Conservation (phyloP, 2,329 filamentous ascomycete species). For the Ceratocystis harringtonii region DNA sequence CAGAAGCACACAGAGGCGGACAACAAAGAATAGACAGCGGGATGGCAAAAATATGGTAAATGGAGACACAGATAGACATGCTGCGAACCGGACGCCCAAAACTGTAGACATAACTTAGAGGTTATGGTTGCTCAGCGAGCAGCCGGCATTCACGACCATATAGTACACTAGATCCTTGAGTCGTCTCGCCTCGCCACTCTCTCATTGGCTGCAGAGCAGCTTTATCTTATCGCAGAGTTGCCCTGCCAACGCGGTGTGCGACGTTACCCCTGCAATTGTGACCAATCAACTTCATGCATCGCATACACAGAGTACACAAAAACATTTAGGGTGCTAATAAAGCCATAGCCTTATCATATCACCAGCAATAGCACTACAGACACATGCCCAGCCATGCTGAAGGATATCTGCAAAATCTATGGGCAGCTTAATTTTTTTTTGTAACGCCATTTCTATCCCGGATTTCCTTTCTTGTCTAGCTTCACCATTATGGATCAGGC, state of each 20-base stretch:
- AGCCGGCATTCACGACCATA: neutral
- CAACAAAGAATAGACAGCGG: conserved; percentile 6
- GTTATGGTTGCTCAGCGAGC: neutral
- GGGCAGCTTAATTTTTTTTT: too few relatives aligned
- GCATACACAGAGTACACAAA: neutral
- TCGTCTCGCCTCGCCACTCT: neutral
- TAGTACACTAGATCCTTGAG: too few relatives aligned
- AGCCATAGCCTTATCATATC: too few relatives aligned
- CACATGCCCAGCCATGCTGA: neutral
- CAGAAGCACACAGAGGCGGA: conserved; percentile 17
- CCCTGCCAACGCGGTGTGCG: neutral
- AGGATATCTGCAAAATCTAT: neutral
- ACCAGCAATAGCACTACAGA: neutral
- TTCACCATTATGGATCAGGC: conserved; percentile 4
- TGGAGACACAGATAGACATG: neutral
- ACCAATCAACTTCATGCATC: neutral
- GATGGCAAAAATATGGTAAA: neutral
- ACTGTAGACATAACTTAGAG: neutral
- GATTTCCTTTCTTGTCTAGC: neutral
- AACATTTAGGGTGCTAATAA: neutral
- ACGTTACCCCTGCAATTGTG: neutral
- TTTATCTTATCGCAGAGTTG: neutral
- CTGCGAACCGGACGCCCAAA: too few relatives aligned
- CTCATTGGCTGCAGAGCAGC: neutral
- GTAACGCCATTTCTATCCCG: neutral